Evolutionary conservation across 2,329 filamentous ascomycete species (phyloP).

Genomic region (Claviceps sp.): DNA sequence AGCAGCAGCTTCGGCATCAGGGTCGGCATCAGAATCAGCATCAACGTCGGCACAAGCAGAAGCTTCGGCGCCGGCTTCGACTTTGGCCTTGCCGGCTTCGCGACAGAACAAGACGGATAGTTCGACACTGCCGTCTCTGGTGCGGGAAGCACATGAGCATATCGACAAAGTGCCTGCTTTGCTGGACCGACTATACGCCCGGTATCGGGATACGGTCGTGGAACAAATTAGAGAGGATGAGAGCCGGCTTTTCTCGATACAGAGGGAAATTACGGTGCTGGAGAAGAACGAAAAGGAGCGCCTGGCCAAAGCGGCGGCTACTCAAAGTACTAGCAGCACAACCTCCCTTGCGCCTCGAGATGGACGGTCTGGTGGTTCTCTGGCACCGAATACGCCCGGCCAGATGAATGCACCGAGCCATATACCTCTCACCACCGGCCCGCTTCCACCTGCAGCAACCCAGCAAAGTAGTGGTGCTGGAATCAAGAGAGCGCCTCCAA

Average conservation of each 20-base stretch:
- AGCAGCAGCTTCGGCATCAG: no score
- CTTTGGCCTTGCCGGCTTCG: slow-evolving; percentile 35
- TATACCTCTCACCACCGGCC: slow-evolving; percentile 1
- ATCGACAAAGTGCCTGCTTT: slow-evolving; percentile 55
- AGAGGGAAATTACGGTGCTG: slow-evolving; percentile 55
- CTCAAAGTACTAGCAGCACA: slow-evolving; percentile 19
- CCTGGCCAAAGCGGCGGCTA: slow-evolving; percentile 21
- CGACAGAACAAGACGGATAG: slow-evolving; percentile 65
- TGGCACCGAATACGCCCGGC: background rate
- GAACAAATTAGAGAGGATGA: slow-evolving; percentile 64
- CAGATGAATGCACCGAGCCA: slow-evolving; percentile 1
- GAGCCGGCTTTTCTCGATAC: slow-evolving; percentile 46
- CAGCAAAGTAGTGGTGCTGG: slow-evolving; percentile 8
- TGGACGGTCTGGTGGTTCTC: slow-evolving; percentile 11
- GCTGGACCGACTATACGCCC: slow-evolving; percentile 59
- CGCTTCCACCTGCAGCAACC: slow-evolving; percentile 7
- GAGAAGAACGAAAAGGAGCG: slow-evolving; percentile 35
- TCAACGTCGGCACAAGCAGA: background rate
- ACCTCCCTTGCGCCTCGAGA: slow-evolving; percentile 21
- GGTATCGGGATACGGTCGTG: slow-evolving; percentile 59
- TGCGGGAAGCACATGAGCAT: slow-evolving; percentile 51
- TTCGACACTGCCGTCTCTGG: slow-evolving; percentile 47
- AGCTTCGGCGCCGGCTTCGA: slow-evolving; percentile 12
- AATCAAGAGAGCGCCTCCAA: slow-evolving; percentile 14
- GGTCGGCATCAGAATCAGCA: background rate